Evolutionary conservation across 345 rosid species (phyloP).

Genomic region (Rhodamnia argentea): DNA sequence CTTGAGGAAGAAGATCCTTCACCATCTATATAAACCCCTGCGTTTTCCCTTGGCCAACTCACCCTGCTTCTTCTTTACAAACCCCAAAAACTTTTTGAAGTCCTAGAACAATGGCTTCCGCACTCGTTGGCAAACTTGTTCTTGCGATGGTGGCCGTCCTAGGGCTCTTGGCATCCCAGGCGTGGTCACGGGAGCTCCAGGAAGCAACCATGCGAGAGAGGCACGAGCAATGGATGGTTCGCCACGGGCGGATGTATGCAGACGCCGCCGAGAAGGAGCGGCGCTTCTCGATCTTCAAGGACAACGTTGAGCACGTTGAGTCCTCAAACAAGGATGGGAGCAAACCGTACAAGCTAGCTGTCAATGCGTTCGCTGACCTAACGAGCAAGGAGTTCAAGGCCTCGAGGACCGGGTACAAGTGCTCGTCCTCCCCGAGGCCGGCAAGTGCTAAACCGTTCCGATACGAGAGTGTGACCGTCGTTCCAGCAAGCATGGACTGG

Average conservation of each 20-base stretch:
- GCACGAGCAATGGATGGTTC: too few species aligned
- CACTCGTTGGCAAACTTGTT: background rate
- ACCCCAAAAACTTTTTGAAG: background rate
- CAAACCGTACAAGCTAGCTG: constrained; percentile 18
- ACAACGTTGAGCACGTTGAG: constrained; percentile 18
- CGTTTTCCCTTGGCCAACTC: background rate
- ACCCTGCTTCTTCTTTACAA: background rate
- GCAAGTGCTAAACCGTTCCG: background rate
- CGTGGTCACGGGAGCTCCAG: background rate
- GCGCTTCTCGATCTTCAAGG: constrained; percentile 22
- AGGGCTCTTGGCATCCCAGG: background rate
- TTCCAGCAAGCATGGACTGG: background rate
- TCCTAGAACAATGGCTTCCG: background rate
- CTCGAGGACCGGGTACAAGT: constrained; percentile 1
- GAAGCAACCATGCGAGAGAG: background rate
- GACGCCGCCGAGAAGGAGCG: constrained; percentile 12
- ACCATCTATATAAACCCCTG: background rate
- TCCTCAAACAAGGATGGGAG: constrained; percentile 11
- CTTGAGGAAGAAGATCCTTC: too few species aligned
- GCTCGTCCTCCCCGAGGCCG: background rate
- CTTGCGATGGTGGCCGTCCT: background rate
- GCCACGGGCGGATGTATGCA: background rate
- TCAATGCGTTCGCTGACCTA: constrained; percentile 24
- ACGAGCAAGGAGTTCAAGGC: constrained; percentile 17
- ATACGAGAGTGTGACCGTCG: background rate